Conservation (phyloP, 768 basidiomycete genomes). For the Favolaschia claudopus region DNA sequence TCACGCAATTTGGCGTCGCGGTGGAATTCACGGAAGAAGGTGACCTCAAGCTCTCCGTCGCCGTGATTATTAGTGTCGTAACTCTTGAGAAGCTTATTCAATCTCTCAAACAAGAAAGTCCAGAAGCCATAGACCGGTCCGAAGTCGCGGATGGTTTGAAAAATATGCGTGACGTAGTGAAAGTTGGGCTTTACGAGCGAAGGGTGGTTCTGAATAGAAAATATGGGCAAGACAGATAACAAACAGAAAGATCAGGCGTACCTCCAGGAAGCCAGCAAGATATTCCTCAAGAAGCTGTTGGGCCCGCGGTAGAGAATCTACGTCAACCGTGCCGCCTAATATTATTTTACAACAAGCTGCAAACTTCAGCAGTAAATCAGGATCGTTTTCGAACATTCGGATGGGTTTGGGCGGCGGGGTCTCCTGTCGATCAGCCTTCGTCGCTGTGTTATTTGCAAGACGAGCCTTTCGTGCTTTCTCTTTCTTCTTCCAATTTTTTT, state of each 20-base stretch:
- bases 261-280: conserved; percentile 2
- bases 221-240: background rate
- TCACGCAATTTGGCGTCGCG: conserved; percentile 13
- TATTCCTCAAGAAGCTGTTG: conserved; percentile 19
- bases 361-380: background rate
- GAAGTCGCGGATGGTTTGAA: conserved; percentile 20
- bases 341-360: conserved; percentile 21
- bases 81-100: conserved; percentile 40
- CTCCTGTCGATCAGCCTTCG: background rate
- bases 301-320: conserved; percentile 1
- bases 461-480: background rate
- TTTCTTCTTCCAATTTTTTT: background rate
- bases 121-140: conserved; percentile 41
- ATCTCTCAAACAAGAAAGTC: conserved; percentile 38
- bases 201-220: background rate
- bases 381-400: background rate
- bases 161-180: conserved; percentile 6
- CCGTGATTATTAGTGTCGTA: conserved; percentile 33
- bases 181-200: conserved; percentile 19
- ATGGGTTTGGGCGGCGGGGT: background rate
- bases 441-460: background rate
- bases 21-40: conserved; percentile 34
- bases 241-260: conserved; percentile 5
- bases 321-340: conserved; percentile 19
- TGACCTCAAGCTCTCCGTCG: conserved; percentile 36